A percentile compares a stretch with the other conserved stretches of the same genome.
These are phyloP conservation scores for Melanopsichium pennsylvanicum DNA, from an alignment of 1,284 basidiomycete species.

Conservation along the genomic window DNA sequence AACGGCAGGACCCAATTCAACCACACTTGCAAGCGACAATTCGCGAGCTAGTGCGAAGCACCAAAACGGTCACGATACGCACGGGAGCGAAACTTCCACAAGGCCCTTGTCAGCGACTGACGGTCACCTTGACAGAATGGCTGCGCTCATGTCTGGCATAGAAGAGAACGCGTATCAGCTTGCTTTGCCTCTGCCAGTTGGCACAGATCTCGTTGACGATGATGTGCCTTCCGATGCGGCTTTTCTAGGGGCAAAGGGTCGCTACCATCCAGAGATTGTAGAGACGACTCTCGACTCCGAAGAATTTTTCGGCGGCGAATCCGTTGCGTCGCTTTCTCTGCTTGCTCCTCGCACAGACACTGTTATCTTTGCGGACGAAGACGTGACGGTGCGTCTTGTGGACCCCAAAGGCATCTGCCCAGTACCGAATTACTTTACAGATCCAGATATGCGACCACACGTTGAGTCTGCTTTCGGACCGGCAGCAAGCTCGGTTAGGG, in stretches of 20 bases:
- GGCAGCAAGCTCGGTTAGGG: conserved; percentile 34
- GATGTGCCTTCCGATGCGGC: conserved; percentile 87
- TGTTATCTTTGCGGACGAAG: conserved; percentile 75
- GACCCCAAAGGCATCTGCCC: conserved; percentile 70
- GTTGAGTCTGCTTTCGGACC: conserved; percentile 23
- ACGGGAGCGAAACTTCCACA: neutral
- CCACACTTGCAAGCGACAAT: neutral
- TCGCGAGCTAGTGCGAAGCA: neutral
- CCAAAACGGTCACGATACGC: no score
- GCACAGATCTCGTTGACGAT: conserved; percentile 87
- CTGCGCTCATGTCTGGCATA: conserved; percentile 71
- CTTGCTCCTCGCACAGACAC: conserved; percentile 64
- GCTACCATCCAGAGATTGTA: conserved; percentile 72
- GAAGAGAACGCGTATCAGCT: conserved; percentile 83
- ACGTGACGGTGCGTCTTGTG: conserved; percentile 84
- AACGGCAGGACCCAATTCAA: neutral
- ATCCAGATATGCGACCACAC: conserved; percentile 34
- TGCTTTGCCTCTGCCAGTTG: conserved; percentile 73
- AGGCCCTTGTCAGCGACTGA: neutral
- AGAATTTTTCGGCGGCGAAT: conserved; percentile 67
- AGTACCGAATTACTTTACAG: conserved; percentile 44
- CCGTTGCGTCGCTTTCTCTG: conserved; percentile 49
- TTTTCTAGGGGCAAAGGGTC: conserved; percentile 75
- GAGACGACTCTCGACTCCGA: conserved; percentile 70
- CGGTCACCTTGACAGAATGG: conserved; percentile 13